A percentile compares a stretch with the other conserved stretches of the same genome.
phyloP scores from a whole-genome alignment of 495 filamentous ascomycete species.

The Margaritispora aquatica region DNA sequence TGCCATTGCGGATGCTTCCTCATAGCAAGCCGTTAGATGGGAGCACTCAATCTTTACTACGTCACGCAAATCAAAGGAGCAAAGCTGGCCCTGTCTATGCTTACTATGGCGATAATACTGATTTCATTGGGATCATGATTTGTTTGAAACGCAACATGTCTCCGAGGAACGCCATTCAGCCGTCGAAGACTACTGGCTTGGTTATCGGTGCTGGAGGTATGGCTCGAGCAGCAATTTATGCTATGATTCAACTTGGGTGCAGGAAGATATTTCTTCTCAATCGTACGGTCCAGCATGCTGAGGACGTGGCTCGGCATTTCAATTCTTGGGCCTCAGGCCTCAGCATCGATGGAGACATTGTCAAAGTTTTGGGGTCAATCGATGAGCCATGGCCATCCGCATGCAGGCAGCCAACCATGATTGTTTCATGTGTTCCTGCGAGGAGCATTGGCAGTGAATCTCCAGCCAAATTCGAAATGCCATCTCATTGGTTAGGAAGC shows the following conservation, averaged over 20 bases:
- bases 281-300: constrained; percentile 49
- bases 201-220: constrained; percentile 80
- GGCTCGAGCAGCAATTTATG: constrained; percentile 74
- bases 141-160: constrained; percentile 65
- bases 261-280: constrained; percentile 77
- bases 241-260: constrained; percentile 71
- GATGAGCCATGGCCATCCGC: constrained; percentile 59
- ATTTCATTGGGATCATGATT: constrained; percentile 65
- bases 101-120: constrained; percentile 80
- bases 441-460: constrained; percentile 55
- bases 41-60: constrained; percentile 56
- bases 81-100: constrained; percentile 56
- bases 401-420: constrained; percentile 63
- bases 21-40: constrained; percentile 35
- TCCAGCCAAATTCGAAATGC: constrained; percentile 70
- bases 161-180: constrained; percentile 69
- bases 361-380: constrained; percentile 52
- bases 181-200: constrained; percentile 57
- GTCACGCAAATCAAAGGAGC: constrained; percentile 57
- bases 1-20: constrained; percentile 59
- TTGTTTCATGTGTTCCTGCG: constrained; percentile 71
- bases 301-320: constrained; percentile 66
- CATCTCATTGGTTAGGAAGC: constrained; percentile 65
- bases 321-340: constrained; percentile 49
- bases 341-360: constrained; percentile 41